Evolutionary conservation across 2,329 filamentous ascomycete species (phyloP).

Genomic region (Colletotrichum acutatum): DNA sequence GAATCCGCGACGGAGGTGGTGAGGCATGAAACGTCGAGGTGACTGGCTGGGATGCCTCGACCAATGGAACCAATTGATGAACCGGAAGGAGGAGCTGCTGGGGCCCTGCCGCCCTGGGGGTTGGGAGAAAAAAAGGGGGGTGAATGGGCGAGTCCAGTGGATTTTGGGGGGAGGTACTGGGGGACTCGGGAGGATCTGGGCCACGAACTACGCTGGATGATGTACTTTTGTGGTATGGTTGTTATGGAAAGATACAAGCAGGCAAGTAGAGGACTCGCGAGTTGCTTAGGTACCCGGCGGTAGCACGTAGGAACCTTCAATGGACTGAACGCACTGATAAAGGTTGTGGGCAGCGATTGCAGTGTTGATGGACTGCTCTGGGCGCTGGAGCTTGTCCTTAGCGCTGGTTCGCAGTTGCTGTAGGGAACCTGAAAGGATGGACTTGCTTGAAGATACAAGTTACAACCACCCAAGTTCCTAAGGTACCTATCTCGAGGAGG

Average conservation of each 20-base stretch:
- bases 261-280: not conserved
- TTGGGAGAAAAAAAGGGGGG: constrained; percentile 17
- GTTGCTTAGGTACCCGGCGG: not conserved
- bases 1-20: constrained; percentile 44
- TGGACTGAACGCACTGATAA: constrained; percentile 13
- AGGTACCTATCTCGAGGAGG: no score
- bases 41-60: constrained; percentile 37
- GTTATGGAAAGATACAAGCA: not conserved
- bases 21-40: constrained; percentile 45
- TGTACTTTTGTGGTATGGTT: not conserved
- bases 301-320: not conserved
- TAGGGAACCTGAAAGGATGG: not conserved
- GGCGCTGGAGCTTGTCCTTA: constrained; percentile 3
- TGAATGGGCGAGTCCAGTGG: constrained; percentile 15
- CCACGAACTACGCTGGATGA: not conserved
- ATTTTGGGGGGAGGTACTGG: not conserved
- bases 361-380: constrained; percentile 9
- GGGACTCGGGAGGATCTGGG: constrained; percentile 14
- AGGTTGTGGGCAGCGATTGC: not conserved
- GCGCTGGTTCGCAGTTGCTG: constrained; percentile 2
- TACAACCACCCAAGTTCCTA: no score
- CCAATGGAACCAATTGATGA: constrained; percentile 40
- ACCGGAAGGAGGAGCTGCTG: constrained; percentile 7
- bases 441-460: no score
- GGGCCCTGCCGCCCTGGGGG: not conserved